These are phyloP conservation scores for Dryadomyces quercivorus DNA, from an alignment of 2,329 filamentous ascomycete genomes.

Conservation along the genomic window DNA sequence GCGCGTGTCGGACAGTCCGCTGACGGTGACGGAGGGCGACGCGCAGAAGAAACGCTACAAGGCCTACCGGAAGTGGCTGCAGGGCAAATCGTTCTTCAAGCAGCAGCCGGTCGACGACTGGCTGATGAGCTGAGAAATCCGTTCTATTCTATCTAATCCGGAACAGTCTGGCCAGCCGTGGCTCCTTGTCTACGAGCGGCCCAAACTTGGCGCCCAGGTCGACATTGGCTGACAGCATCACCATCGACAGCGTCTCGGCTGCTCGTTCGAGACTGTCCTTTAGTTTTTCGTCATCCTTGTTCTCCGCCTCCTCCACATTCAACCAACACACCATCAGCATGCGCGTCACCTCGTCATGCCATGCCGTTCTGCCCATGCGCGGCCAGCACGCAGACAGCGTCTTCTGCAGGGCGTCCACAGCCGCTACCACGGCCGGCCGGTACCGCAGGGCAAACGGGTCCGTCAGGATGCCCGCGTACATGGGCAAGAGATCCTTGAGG, in stretches of 20 bases:
- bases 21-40: conserved; percentile 83
- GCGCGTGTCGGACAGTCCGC: conserved; percentile 63
- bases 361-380: conserved; percentile 39
- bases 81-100: conserved; percentile 92
- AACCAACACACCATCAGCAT: conserved; percentile 52
- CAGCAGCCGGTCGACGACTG: conserved; percentile 50
- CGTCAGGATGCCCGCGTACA: conserved; percentile 51
- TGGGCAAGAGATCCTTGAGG: conserved; percentile 55
- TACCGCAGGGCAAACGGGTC: conserved; percentile 54
- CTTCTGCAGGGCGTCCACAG: conserved; percentile 39
- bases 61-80: conserved; percentile 88
- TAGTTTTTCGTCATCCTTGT: conserved; percentile 15
- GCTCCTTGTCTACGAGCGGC: conserved; percentile 24
- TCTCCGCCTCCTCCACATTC: conserved; percentile 33
- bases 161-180: conserved; percentile 22
- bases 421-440: conserved; percentile 38
- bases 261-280: conserved; percentile 20
- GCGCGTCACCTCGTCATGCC: conserved; percentile 52
- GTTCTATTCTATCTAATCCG: background rate
- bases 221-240: conserved; percentile 15
- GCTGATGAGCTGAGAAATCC: conserved; percentile 14
- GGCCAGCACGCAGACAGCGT: conserved; percentile 58
- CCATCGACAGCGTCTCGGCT: conserved; percentile 22
- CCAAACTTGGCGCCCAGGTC: conserved; percentile 18
- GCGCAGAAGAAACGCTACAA: conserved; percentile 89